Percentiles rank a stretch among this genome's conserved stretches.
Evolutionary conservation across 306 rosid species (phyloP).

Genomic region (Glycine tomentella): DNA sequence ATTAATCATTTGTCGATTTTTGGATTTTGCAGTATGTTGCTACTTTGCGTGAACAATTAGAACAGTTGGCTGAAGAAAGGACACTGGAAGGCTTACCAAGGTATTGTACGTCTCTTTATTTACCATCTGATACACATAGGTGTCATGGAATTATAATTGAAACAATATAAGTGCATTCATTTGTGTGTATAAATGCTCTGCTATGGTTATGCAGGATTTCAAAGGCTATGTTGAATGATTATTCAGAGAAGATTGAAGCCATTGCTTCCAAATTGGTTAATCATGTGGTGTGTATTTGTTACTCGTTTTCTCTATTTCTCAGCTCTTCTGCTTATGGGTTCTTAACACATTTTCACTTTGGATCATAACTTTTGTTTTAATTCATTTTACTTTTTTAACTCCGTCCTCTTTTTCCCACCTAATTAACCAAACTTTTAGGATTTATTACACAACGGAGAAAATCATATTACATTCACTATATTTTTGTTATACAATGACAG

Average conservation of each 20-base stretch:
- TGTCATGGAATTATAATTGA: slow-evolving; percentile 21
- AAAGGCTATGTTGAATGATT: slow-evolving; percentile 75
- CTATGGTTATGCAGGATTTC: slow-evolving; percentile 66
- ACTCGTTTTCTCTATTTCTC: background rate
- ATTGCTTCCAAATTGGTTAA: slow-evolving; percentile 72
- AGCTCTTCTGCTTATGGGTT: slow-evolving; percentile 7
- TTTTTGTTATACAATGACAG: background rate
- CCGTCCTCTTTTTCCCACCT: background rate
- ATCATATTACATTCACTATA: slow-evolving; percentile 19
- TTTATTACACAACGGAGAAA: slow-evolving; percentile 10
- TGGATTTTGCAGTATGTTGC: slow-evolving; percentile 73
- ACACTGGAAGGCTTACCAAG: slow-evolving; percentile 81
- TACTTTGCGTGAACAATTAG: slow-evolving; percentile 83
- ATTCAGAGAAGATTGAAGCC: slow-evolving; percentile 85
- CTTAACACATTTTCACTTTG: background rate
- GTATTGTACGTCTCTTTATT: slow-evolving; percentile 44
- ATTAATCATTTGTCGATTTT: slow-evolving; percentile 32
- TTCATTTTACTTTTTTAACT: slow-evolving; percentile 17
- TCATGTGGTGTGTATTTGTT: slow-evolving; percentile 53
- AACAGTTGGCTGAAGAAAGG: slow-evolving; percentile 86
- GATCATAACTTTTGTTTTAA: background rate
- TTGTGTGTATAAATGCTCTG: slow-evolving; percentile 24
- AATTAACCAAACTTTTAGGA: slow-evolving; percentile 14
- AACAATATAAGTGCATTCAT: slow-evolving; percentile 1
- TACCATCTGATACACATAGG: slow-evolving; percentile 14